Base-by-base conservation (phyloP, 805 yeast genomes). In the Isabelozyma rhagii region DNA sequence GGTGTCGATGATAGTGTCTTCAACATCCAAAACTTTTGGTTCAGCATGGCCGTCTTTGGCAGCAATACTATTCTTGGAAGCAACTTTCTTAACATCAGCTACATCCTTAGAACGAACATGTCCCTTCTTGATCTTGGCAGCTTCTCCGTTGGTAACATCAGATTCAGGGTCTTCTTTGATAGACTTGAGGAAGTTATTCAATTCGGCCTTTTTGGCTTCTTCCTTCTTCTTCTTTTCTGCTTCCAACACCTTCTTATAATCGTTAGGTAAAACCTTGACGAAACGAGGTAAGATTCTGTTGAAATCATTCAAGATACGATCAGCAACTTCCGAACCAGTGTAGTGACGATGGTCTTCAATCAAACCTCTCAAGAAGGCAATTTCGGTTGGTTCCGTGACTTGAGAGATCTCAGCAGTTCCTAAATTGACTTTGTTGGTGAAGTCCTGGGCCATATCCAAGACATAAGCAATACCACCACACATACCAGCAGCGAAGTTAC, bases 401-500 rank as follows among this genome's bases (percentile, higher is more conserved):
- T 78, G 77, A 43, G 87, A 78, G 51, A 94, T 79, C 61, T 87
- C 97, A 57, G 94, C 93, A 58, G 89, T 84, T 57, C 86, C 93
- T 41, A 71, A 65, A 73, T 93, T 93, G 57, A 89, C 90, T 70
- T 85, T 85, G 54, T 83, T 82, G 53, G 77, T 77, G 63, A 93
- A 92, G 66, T 91, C 97, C 66, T 92, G 97, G 46, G 94, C 97
- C 77, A 93, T 88, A 61, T 92, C 96, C 60, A 93, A 79, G 52
- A 96, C 97, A 65, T 93, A 93, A 13, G 97, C 96, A 69, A 94
- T 93, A 83, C 99, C 99, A 73, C 99, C 99, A 60, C 97, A 92
- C 87, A 94, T 94, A 78, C 99, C 99, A 49, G 99, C 97, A 53
- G 89, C 97, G 67, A 88, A 88, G 77, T 91, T 86, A 55, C 97